Base-by-base conservation (phyloP, 2,329 filamentous ascomycete species). In the Cyphellophora europaea region DNA sequence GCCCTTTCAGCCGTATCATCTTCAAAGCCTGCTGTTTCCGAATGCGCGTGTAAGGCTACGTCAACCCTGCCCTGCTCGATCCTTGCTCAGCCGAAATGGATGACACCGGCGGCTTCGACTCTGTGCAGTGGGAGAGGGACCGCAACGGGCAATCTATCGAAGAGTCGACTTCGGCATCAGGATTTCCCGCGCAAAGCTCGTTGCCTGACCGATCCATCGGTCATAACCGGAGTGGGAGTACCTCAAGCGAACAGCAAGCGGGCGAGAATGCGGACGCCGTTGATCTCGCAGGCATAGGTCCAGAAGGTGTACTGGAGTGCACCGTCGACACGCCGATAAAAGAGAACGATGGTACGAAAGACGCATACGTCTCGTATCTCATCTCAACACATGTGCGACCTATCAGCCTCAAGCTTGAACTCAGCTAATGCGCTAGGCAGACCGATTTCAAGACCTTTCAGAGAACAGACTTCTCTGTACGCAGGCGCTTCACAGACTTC, bases 401-500 rank as follows among this genome's bases (percentile, higher is more conserved):
- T 32, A n/a, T n/a, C n/a, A n/a, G n/a, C n/a, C n/a, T n/a, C n/a
- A n/a, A n/a, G n/a, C n/a, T n/a, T n/a, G n/a, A n/a, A n/a, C n/a
- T n/a, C n/a, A n/a, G n/a, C n/a, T n/a, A n/a, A n/a, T n/a, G n/a
- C n/a, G n/a, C n/a, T n/a, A n/a, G 27, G 11, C 45, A 94, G 87
- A 93, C 88, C 45, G 87, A 93, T 50, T 96, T 96, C 62, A 80
- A 87, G 49, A 83, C 87, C 45, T 98, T 96, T 61, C 82, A 91
- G 58, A 85, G 80, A 56, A 68, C 82, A 21, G 77, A 79, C 13
- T 87, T 86, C 43, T 71, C 72, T 16, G 82, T 93, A 43, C 83
- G 91, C 43, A 78, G 91, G 49, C 85, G 91, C 53, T 98, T 95
- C 63, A 96, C 89, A 49, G 91, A 98, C 65, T 98, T 98, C 56